Evolutionary conservation across 164 flowering plant genomes (phyloP).

Genomic region (Nelumbo lutea): DNA sequence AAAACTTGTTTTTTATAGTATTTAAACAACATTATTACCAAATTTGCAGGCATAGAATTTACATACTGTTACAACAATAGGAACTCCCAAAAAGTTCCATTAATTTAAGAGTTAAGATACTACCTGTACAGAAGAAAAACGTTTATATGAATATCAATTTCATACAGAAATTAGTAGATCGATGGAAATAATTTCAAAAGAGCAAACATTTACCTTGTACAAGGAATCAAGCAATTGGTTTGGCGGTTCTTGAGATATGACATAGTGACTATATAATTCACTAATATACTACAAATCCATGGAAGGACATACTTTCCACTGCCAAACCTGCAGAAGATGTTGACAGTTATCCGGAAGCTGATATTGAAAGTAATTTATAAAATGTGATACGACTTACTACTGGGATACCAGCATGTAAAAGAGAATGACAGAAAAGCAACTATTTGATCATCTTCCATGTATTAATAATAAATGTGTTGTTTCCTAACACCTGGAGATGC

Average conservation of each 20-base stretch:
- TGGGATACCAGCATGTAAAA: background rate
- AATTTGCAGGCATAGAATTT: too few species aligned
- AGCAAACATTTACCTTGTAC: slow-evolving; percentile 48
- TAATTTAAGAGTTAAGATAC: too few species aligned
- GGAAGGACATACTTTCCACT: slow-evolving; percentile 59
- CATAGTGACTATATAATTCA: slow-evolving; percentile 55
- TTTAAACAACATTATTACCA: too few species aligned
- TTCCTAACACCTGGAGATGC: too few species aligned
- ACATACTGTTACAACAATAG: too few species aligned
- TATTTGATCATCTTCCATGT: background rate
- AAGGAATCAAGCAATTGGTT: slow-evolving; percentile 46
- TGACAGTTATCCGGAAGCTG: slow-evolving; percentile 2
- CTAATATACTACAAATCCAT: slow-evolving; percentile 65
- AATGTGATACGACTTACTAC: background rate
- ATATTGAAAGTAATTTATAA: background rate
- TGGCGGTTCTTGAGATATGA: slow-evolving; percentile 43
- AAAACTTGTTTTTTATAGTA: too few species aligned
- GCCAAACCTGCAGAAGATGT: slow-evolving; percentile 45
- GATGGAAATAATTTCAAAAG: background rate
- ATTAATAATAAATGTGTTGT: too few species aligned
- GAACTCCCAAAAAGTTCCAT: too few species aligned
- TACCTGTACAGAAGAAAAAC: background rate
- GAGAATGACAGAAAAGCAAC: slow-evolving; percentile 42
- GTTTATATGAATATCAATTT: background rate
- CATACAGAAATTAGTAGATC: background rate